Evolutionary conservation across 2,329 filamentous ascomycete species (phyloP), one percentile per base, ranked within the genome.

Genomic region (Fusarium floridanum): DNA sequence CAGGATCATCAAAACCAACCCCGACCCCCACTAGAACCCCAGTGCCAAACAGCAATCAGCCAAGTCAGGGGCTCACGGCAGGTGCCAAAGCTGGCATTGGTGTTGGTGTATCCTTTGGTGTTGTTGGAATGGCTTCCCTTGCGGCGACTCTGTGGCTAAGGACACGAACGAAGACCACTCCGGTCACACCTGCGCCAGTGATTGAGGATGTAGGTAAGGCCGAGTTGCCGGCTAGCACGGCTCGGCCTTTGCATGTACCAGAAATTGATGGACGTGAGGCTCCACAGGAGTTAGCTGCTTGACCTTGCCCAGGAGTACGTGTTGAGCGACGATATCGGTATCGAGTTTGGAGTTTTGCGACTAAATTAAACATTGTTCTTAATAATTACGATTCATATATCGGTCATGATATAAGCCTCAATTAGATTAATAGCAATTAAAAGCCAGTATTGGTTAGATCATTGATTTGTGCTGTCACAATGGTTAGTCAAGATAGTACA

Each of bases 321-420:
- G 10, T n/a, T 29, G 6, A n/a, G 16, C 0, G 48, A 12, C 5
- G 9, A 12, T n/a, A 7, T n/a, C 16, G 10, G 16, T 2, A n/a
- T 11, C 20, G 14, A 4, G 14, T 10, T 27, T 17, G 22, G 5
- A 6, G 16, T 29, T 50, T 16, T 48, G 9, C 43, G 22, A 4
- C 8, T 10, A 17, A 14, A 27, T 10, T 24, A 24, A 14, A 27
- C 2, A 48, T 10, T 24, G 0, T 8, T 24, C 22, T 24, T 27
- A 17, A 39, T 17, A 17, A 48, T 24, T 17, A 27, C 22, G 0
- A 27, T 17, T 27, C 4, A 8, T 24, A 48, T 17, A 6, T 27
- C 2, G 36, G 16, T 4, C 3, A 17, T 37, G 16, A 17, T 6
- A 17, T 6, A 0, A 17, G 14, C 14, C 16, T 0, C 6, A 14